Base-by-base conservation (phyloP, 768 basidiomycete species). In the Favolaschia claudopus region DNA sequence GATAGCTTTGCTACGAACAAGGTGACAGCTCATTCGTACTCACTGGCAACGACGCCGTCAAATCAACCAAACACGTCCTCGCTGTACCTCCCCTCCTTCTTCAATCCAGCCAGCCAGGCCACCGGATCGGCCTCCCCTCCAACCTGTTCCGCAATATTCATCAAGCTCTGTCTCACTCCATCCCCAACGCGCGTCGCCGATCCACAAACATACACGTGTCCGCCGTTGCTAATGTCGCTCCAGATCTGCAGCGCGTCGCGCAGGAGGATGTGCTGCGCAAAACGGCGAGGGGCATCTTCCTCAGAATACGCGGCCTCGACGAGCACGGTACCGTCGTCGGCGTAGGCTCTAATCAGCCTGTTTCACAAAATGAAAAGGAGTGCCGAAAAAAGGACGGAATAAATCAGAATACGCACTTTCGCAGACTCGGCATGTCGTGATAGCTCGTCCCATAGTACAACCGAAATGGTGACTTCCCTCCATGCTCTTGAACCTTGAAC, bases 51-150 rank as follows among this genome's bases (percentile, higher is more conserved):
- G n/a, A n/a, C n/a, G n/a, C n/a, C n/a, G n/a, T n/a, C n/a, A n/a
- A 44, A 39, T 60, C 45, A 60, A 17, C 60, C 49, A 27, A 62
- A 62, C 2, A 62, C 49, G 15, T 62, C 60, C 43, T 62, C 60
- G 37, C 60, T 62, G 15, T 62, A 62, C 29, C 60, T 31, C 29
- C 46, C 46, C 46, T 48, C 46, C 46, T 48, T 48, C 29, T 32
- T 14, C 46, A 48, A 48, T 32, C 14, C n/a, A 7, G 46, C 25
- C 29, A 48, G 25, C 46, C 46, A 48, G 17, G 31, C 46, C 7
- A 7, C 31, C 25, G 46, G 20, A 33, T 33, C 46, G 19, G 17
- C 28, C 8, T 32, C 46, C 10, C 46, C 46, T 5, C 46, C 46
- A 6, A 48, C 46, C 46, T 48, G 46, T 32, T 48, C 46, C 46